Conservation (phyloP, 2,329 filamentous ascomycete species). For the Neonectria sp. region DNA sequence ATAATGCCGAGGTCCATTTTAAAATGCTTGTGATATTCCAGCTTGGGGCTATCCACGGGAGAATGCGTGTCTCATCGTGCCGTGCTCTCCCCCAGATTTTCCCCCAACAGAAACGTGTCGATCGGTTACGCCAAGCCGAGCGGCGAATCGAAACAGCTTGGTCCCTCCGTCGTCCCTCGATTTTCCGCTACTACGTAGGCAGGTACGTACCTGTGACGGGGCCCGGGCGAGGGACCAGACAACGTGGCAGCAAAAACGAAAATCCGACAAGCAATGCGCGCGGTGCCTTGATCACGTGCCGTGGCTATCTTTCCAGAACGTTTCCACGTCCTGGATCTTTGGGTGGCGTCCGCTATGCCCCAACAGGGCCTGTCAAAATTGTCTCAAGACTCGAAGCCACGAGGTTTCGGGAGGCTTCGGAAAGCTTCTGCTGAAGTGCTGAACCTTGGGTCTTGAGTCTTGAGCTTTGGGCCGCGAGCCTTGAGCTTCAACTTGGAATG, state of each 20-base stretch:
- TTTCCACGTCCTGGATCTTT: background rate
- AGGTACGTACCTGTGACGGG: background rate
- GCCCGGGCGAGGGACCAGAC: too few species aligned
- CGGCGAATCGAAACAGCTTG: constrained; percentile 27
- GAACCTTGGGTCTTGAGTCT: too few species aligned
- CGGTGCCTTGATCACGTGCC: constrained; percentile 11
- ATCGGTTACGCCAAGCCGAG: constrained; percentile 45
- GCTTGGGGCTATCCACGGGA: background rate
- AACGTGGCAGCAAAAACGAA: constrained; percentile 1
- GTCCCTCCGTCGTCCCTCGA: constrained; percentile 16
- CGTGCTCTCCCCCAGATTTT: constrained; percentile 42
- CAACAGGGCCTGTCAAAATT: constrained; percentile 8
- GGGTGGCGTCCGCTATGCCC: constrained; percentile 12
- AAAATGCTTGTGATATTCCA: constrained; percentile 18
- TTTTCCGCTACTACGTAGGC: constrained; percentile 4
- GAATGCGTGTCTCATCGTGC: constrained; percentile 5
- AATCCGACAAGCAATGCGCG: background rate
- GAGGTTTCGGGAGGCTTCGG: background rate
- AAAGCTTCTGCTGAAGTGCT: background rate
- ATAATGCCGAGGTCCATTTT: constrained; percentile 21
- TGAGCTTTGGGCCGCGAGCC: too few species aligned
- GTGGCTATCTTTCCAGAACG: constrained; percentile 20
- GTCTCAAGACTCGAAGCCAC: constrained; percentile 2
- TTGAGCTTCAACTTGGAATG: background rate
- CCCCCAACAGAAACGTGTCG: constrained; percentile 48